Base-by-base conservation (phyloP, 2,329 filamentous ascomycete genomes). In the Myriosclerotinia scirpicola region DNA sequence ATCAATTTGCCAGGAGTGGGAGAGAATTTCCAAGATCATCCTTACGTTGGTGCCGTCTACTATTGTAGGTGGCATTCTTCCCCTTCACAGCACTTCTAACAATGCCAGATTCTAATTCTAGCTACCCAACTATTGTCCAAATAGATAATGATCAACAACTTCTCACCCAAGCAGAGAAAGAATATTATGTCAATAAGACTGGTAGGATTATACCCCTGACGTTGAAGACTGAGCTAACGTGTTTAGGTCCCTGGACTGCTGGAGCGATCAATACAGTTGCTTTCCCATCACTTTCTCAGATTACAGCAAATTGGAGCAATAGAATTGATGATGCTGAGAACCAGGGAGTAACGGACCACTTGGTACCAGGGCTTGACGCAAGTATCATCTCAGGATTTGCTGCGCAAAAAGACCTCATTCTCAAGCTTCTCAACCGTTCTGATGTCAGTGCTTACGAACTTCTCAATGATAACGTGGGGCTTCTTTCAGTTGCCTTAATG, bases 11-110 rank as follows among this genome's bases (percentile, higher is more conserved):
- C 80, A 0, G 81, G 82, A 3, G 84, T 86, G 2, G 84, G 83
- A 6, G 77, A 83, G 70, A 81, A 83, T 63, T 78, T 85, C 67
- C 79, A 80, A 67, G 83, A 85, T 64, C 78, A 80, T 83, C 81
- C 71, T 42, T 73, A 71, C 52, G 65, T 72, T 26, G 71, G 71
- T 46, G 71, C 69, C 3, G 65, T 71, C 2, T 72, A 74, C 50
- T 73, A 72, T 48, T 73, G 72, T 72, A 64, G 54, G 68, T 53
- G 15, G n/a, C 6, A 12, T 30, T n/a, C 2, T n/a, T 36, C 20
- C 26, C 15, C 20, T 26, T 17, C 12, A n/a, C 9, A 20, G 15
- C 14, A n/a, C 34, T 7, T 67, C 69, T 73, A 48, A 73, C 54
- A 22, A 15, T 20, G 5, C 14, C 22, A 73, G 71, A 71, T 54